phyloP scores from a whole-genome alignment of 176 grass and related monocot genomes.

The Neostapfia colusana region DNA sequence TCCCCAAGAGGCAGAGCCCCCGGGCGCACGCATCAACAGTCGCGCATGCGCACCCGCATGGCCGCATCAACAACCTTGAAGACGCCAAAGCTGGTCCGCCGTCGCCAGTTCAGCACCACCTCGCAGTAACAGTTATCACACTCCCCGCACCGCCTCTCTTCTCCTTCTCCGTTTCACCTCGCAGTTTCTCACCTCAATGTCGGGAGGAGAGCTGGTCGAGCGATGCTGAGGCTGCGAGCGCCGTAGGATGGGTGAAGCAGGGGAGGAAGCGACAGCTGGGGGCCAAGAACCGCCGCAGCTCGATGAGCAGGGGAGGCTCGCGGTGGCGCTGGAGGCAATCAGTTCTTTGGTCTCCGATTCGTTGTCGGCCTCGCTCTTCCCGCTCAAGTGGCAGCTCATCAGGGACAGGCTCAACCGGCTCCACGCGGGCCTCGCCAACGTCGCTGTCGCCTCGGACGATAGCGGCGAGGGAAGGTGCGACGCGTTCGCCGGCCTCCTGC shows the following conservation, averaged over 20 bases:
- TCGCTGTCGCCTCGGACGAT: background rate
- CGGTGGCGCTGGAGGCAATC: conserved; percentile 39
- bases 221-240: background rate
- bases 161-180: background rate
- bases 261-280: conserved; percentile 9
- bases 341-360: conserved; percentile 45
- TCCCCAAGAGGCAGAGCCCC: background rate
- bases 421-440: conserved; percentile 49
- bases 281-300: conserved; percentile 23
- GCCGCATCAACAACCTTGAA: conserved; percentile 29
- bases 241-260: conserved; percentile 44
- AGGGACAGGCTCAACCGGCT: conserved; percentile 66
- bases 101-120: conserved; percentile 32
- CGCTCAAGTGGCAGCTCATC: conserved; percentile 77
- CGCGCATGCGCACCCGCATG: conserved; percentile 1
- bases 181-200: conserved; percentile 4
- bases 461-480: background rate
- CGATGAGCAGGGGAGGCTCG: conserved; percentile 37
- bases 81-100: background rate
- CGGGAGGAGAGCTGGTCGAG: background rate
- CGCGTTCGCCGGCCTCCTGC: conserved; percentile 44
- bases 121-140: conserved; percentile 48
- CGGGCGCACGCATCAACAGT: background rate
- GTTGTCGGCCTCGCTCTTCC: conserved; percentile 59
- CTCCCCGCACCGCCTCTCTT: background rate